Conservation (phyloP, 2,329 filamentous ascomycete species). For the Colletotrichum lentis region DNA sequence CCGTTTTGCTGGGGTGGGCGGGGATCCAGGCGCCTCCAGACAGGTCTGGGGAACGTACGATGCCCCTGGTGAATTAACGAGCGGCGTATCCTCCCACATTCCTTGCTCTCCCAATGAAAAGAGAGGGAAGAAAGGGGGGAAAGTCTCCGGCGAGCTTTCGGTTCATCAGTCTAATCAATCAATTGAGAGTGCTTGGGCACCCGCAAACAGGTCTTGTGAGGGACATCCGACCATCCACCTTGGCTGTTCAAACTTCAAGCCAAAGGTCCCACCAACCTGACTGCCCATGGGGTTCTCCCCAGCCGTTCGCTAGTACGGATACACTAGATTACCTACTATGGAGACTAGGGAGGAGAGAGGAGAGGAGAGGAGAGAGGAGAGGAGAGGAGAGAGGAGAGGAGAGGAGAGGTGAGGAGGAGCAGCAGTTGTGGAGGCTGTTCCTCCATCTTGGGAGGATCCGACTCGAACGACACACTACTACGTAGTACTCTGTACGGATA, state of each 20-base stretch:
- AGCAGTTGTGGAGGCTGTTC: background rate
- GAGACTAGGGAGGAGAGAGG: background rate
- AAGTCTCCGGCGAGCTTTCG: no score
- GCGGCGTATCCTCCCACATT: background rate
- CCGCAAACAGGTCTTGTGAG: background rate
- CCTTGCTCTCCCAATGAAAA: background rate
- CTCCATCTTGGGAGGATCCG: background rate
- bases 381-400: no score
- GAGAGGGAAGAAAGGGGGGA: no score
- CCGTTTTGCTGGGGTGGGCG: background rate
- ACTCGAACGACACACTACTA: background rate
- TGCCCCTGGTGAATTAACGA: background rate
- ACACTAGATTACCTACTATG: background rate
- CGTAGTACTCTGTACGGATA: no score
- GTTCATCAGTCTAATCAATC: no score
- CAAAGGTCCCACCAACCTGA: no score
- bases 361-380: no score
- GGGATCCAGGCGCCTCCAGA: constrained; percentile 11
- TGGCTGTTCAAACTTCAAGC: background rate
- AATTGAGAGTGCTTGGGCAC: no score
- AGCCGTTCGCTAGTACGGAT: background rate
- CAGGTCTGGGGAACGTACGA: constrained; percentile 1
- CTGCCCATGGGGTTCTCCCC: constrained; percentile 6
- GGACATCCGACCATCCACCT: background rate
- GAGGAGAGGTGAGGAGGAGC: no score